Evolutionary conservation across 208 protist genomes (phyloP).

Genomic region (Leishmania lainsoni): DNA sequence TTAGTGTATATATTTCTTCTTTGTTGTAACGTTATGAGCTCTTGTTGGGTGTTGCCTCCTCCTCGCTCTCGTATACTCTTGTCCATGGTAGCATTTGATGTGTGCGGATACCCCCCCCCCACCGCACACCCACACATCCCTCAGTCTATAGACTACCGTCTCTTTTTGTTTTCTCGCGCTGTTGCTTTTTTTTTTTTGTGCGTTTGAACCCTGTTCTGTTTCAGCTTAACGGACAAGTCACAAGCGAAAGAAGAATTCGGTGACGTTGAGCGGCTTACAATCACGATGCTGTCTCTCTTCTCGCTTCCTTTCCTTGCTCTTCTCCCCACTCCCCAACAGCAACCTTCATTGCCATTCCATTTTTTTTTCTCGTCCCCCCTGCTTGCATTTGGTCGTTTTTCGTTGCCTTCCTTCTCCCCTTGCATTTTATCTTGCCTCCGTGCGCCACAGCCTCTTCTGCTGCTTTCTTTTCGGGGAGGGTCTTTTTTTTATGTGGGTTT

Average conservation of each 20-base stretch:
- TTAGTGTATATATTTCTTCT: background rate
- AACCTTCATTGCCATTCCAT: background rate
- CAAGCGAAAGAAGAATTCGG: background rate
- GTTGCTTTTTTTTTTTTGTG: background rate
- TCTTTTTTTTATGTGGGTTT: background rate
- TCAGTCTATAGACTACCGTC: background rate
- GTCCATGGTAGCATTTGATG: background rate
- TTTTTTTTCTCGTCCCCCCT: background rate
- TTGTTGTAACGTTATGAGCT: background rate
- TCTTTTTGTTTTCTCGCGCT: background rate
- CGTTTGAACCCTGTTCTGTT: too few relatives aligned
- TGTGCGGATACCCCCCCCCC: background rate
- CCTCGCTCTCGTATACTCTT: background rate
- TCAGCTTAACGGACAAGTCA: background rate
- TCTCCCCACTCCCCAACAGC: background rate
- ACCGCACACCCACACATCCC: background rate
- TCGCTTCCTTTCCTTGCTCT: background rate
- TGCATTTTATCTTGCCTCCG: background rate
- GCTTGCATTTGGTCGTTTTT: background rate
- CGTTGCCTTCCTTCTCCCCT: too few relatives aligned
- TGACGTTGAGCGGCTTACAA: background rate
- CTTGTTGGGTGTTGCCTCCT: background rate
- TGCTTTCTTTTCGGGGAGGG: background rate
- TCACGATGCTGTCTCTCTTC: background rate
- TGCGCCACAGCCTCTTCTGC: background rate